These are phyloP conservation scores for Aureobasidium sp. DNA, from an alignment of 2,329 filamentous ascomycete genomes.

Conservation along the genomic window DNA sequence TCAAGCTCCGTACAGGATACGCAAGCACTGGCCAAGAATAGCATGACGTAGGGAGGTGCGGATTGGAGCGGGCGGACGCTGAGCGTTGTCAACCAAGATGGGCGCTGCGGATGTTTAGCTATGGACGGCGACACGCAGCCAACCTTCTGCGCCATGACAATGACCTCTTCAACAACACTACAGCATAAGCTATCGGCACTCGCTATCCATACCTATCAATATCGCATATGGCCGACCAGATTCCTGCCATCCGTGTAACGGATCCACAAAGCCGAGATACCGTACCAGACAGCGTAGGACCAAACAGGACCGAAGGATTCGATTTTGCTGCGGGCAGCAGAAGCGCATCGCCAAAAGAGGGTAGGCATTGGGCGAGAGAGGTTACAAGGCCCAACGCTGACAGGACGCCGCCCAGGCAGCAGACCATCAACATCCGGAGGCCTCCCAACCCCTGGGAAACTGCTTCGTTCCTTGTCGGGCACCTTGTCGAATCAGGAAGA, in stretches of 20 bases:
- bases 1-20: not conserved
- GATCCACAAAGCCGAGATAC: conserved; percentile 31
- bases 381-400: not conserved
- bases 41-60: conserved; percentile 3
- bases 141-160: not conserved
- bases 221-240: conserved; percentile 25
- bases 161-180: not conserved
- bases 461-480: conserved; percentile 16
- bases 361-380: not conserved
- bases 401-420: conserved; percentile 1
- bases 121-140: not conserved
- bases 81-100: not conserved
- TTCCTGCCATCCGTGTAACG: conserved; percentile 37
- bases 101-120: not conserved
- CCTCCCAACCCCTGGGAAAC: not conserved
- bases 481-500: conserved; percentile 11
- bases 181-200: not conserved
- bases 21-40: conserved; percentile 4
- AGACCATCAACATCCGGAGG: conserved; percentile 1
- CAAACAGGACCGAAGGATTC: conserved; percentile 5
- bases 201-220: not conserved
- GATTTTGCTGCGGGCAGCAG: conserved; percentile 9
- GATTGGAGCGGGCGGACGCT: not conserved
- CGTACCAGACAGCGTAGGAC: conserved; percentile 16
- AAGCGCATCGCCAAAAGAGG: conserved; percentile 18